Evolutionary conservation across 177 flowering plant species (phyloP), one percentile per base, ranked within the genome.

Genomic region (Vitis hybrid): DNA sequence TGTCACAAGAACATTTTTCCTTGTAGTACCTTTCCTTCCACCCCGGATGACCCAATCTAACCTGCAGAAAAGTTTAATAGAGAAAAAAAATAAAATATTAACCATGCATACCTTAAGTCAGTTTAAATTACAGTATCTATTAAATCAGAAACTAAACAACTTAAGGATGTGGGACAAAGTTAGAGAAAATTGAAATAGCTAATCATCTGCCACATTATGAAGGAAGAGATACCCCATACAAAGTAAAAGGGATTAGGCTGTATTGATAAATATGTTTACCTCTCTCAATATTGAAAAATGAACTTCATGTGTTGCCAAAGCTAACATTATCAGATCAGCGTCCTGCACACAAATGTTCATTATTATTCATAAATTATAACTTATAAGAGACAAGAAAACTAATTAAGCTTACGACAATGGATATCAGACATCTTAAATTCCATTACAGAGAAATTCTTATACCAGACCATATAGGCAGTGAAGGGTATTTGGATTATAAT

Each of bases 381-480:
- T 27, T 27, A 27, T 27, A 27, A 27, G 30, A 27, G 30, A 27
- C 30, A 27, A 27, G 30, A 27, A 27, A 27, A 27, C 3, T 27
- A 27, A 27, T 27, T 27, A 27, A 27, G 30, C 30, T 27, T 27
- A 27, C 5, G 5, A 27, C 30, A 27, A 27, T 27, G 30, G 5
- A 27, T 27, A 27, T 27, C 30, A 27, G 30, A 27, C 30, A 27
- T 3, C 30, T 27, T 27, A 27, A 27, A 27, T 27, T 27, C 30
- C 30, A 27, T 27, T 27, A 27, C 30, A 3, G 30, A 27, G 30
- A 27, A 27, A 27, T 27, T 27, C 30, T 27, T 74, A 27, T 74
- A 82, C 85, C 81, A 77, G 17, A 4, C 85, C 85, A 78, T 80
- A 77, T 15, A 82, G 49, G 54, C 85, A 82, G 24, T 82, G 85